Evolutionary conservation across 1,139 yeast genomes (phyloP).

Genomic region (Yamadazyma triangularis): DNA sequence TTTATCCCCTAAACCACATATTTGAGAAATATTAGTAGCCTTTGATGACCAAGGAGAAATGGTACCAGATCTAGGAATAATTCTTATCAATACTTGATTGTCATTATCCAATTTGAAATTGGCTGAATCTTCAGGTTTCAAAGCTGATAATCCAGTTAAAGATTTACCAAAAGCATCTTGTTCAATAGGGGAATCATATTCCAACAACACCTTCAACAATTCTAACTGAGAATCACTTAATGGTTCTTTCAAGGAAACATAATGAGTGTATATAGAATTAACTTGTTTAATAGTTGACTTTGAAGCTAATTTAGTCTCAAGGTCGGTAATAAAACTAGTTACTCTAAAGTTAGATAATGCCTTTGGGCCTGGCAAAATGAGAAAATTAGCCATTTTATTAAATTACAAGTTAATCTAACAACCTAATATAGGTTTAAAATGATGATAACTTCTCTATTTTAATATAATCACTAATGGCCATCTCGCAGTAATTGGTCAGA

Average conservation of each 20-base stretch:
- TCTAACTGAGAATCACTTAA: slow-evolving; percentile 33
- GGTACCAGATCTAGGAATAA: slow-evolving; percentile 92
- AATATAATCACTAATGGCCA: too few species aligned
- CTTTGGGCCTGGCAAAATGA: slow-evolving; percentile 81
- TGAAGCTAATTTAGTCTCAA: slow-evolving; percentile 59
- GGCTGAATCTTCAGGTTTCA: slow-evolving; percentile 26
- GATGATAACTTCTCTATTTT: too few species aligned
- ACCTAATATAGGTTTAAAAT: too few species aligned
- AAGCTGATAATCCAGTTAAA: slow-evolving; percentile 31
- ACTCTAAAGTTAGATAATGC: slow-evolving; percentile 89
- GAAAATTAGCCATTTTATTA: slow-evolving; percentile 22
- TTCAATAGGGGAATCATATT: slow-evolving; percentile 71
- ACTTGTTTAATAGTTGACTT: slow-evolving; percentile 65
- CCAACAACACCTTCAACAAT: slow-evolving; percentile 60
- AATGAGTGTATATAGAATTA: slow-evolving; percentile 76
- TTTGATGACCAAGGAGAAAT: slow-evolving; percentile 99
- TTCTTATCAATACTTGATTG: slow-evolving; percentile 61
- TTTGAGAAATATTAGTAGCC: slow-evolving; percentile 90
- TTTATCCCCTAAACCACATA: slow-evolving; percentile 71
- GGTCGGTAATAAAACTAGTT: slow-evolving; percentile 63
- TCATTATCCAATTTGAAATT: slow-evolving; percentile 28
- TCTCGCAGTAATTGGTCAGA: background rate
- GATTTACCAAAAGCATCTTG: slow-evolving; percentile 36
- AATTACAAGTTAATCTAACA: too few species aligned
- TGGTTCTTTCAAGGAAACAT: slow-evolving; percentile 53